Base-by-base conservation (phyloP, 2,329 filamentous ascomycete genomes). In the Fusarium torulosum region DNA sequence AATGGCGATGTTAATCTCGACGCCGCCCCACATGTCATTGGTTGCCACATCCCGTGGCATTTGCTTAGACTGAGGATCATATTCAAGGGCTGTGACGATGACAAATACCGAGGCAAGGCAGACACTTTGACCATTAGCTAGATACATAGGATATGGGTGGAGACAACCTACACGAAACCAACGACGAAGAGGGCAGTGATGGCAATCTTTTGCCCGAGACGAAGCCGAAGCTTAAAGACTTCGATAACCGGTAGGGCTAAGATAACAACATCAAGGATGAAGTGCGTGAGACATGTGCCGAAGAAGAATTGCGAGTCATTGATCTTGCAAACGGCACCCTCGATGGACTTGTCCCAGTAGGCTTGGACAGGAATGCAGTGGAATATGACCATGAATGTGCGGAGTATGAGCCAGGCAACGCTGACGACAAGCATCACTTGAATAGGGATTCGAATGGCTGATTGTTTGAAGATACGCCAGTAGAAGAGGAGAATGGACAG, bases 341-440 rank as follows among this genome's bases (percentile, higher is more conserved):
- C 37, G 5, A 79, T 73, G 0, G 62, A 56, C 15, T 73, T 67
- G 14, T 76, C 72, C 78, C 77, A 80, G 37, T 76, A 79, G 2
- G 70, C 72, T 6, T 76, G 73, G 2, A 79, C 67, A 0, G 78
- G 78, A 11, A 76, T 37, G 43, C 78, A 79, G 21, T 75, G 75
- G 21, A 79, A 79, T 5, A 75, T 74, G 1, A 72, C 71, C 47
- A 79, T 69, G 33, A 79, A 76, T 0, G 74, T 77, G 3, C 75
- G 63, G 3, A 77, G 55, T 7, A 73, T 65, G 14, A 77, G 60
- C 76, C 76, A 77, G 9, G 71, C 54, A 9, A 53, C 29, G 3
- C 69, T 72, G 5, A 67, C 49, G 2, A n/a, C 65, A 1, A 75
- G 59, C 38, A 78, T 59, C 3, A 74, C 38, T 8, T 68, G 53